Evolutionary conservation across 352 stramenopile species (phyloP), one percentile per base, ranked within the genome.

Genomic region (Poterioochromonas sp.): DNA sequence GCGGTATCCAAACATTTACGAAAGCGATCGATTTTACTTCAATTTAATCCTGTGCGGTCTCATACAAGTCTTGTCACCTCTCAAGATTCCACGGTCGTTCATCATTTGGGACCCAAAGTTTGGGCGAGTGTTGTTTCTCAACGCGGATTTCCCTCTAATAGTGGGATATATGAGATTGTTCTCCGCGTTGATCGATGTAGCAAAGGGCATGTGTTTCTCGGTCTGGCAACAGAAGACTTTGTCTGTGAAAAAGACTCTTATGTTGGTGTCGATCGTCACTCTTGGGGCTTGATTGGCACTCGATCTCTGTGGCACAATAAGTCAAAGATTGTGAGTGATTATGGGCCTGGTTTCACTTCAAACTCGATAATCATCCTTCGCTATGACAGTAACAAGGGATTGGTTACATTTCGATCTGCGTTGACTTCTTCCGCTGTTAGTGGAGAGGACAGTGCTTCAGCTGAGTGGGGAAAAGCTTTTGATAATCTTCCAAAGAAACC

Each of bases 221-320:
- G 94, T 0, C 87, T 98, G 2, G 89, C 91, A 0, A 96, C 90
- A 22, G 89, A 94, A 58, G 54, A 65, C 5, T 5, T 32, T 12
- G 8, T 22, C 54, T 35, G 8, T 65, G 54, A 65, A 15, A 65
- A 65, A 65, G 54, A 65, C n/a, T 97, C 92, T 5, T 98, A 97
- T 80, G 86, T 98, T 32, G 94, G 94, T 0, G 90, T 92, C 2
- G 94, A 98, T 71, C 91, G 95, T 41, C 90, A 97, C 49, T 94
- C 92, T 0, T 98, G 94, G 94, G 94, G 94, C 0, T 95, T 95
- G 73, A 98, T 98, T 65, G 94, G 94, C 0, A 95, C 97, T 62
- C 92, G 96, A 80, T 93, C 93, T 34, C 82, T 98, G 20, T 98
- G 97, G 82, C 95, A 98, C 79, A 93, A 97, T 79, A 84, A 92